Conservation (phyloP, 257 asterid species). For the Nicotiana noctiflora region DNA sequence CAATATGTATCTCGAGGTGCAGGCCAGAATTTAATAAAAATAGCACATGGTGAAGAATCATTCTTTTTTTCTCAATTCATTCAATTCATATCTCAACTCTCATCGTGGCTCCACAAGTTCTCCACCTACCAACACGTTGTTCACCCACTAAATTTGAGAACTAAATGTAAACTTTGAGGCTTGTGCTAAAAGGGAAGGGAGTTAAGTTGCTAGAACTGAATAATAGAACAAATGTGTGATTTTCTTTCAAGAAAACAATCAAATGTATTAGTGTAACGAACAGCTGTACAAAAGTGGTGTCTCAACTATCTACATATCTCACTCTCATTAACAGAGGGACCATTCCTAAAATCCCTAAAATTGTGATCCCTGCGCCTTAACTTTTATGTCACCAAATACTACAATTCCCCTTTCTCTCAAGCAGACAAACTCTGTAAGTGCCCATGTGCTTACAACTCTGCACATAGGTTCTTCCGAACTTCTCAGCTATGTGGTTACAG, state of each 20-base stretch:
- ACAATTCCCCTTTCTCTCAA: background rate
- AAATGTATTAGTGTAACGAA: conserved; percentile 19
- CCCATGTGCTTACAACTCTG: background rate
- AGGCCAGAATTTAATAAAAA: background rate
- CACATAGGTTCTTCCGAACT: background rate
- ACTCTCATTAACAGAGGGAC: conserved; percentile 8
- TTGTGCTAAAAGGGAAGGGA: background rate
- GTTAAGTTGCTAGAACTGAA: background rate
- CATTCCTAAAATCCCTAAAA: conserved; percentile 10
- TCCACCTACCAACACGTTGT: background rate
- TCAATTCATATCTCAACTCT: background rate
- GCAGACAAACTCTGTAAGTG: background rate
- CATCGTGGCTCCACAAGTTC: background rate
- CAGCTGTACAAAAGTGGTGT: conserved; percentile 29
- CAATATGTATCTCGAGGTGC: background rate
- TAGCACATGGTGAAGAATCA: background rate
- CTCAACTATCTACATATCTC: conserved; percentile 22
- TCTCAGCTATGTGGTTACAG: background rate
- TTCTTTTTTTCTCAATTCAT: background rate
- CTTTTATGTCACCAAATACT: background rate
- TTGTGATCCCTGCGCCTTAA: background rate
- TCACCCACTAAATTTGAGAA: background rate
- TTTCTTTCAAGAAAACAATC: background rate
- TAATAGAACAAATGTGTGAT: background rate
- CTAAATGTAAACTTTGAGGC: background rate